Evolutionary conservation across 805 yeast species (phyloP).

Genomic region (Lipomyces kockii): DNA sequence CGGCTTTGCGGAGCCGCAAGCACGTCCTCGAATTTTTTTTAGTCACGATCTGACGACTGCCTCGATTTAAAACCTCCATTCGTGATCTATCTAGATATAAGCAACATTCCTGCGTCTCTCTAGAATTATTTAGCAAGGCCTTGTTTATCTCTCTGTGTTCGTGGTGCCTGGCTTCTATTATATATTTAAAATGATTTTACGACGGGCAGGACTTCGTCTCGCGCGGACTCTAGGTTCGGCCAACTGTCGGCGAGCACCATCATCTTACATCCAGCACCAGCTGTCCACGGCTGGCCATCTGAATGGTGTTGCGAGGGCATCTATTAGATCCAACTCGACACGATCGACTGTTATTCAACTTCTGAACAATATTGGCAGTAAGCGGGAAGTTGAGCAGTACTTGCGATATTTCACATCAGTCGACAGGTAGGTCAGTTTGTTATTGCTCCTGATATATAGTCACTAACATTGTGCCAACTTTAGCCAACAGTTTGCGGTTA

Average conservation of each 20-base stretch:
- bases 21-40: no score
- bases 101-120: no score
- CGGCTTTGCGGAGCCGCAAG: not conserved
- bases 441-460: not conserved
- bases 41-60: no score
- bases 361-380: slow-evolving; percentile 93
- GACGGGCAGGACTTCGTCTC: slow-evolving; percentile 1
- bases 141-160: not conserved
- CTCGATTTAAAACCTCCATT: no score
- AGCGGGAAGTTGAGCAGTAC: slow-evolving; percentile 97
- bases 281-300: not conserved
- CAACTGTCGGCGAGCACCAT: not conserved
- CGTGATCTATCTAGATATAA: no score
- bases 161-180: not conserved
- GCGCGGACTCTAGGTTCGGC: not conserved
- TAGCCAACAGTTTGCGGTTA: slow-evolving; percentile 96
- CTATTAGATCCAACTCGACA: slow-evolving; percentile 50
- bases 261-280: not conserved
- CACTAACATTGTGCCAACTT: slow-evolving; percentile 45
- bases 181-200: slow-evolving; percentile 1
- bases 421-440: slow-evolving; percentile 37
- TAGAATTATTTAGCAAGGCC: no score
- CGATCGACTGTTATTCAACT: slow-evolving; percentile 95
- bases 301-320: not conserved
- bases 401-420: slow-evolving; percentile 95